Evolutionary conservation across 2,329 filamentous ascomycete species (phyloP), one percentile per base, ranked within the genome.

Genomic region (Diplodia seriata): DNA sequence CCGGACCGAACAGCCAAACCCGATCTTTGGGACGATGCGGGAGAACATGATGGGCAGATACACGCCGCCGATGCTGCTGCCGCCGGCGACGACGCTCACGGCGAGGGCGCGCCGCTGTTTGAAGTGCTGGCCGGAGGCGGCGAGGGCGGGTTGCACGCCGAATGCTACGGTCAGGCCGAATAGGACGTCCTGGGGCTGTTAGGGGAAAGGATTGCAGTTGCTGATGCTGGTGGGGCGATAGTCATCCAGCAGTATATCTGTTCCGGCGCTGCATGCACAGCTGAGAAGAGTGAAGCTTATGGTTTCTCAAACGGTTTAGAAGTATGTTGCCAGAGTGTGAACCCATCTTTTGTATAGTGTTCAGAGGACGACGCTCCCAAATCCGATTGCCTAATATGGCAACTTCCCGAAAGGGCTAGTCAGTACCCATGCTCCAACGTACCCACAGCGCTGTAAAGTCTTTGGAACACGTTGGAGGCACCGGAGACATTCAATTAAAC

Each of bases 71-170:
- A 64, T 67, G 50, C 65, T 68, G 6, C 68, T 62, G 15, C 56
- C 63, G 15, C 65, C 68, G 4, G 68, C 56, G 23, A 69, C 68
- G 4, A 69, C 23, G 29, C 68, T 66, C 68, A 69, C 68, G 29
- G 54, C 56, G 1, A 69, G 57, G 7, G 68, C 68, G 3, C 68
- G 68, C 14, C 59, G 68, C 20, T 62, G 65, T n/a, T 53, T 50
- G 51, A 69, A 69, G 31, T 69, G 68, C n/a, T 69, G 68, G 15
- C 65, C 68, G 7, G 57, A 66, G 12, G 68, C 59, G 9, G 63
- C 66, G 15, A 69, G 57, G 3, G 68, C 68, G 7, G 68, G 68
- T 38, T 69, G 68, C 14, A 59, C 53, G 18, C 61, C 61, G 20
- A 69, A 69, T 14, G 68, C 68, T 15, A 69, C 67, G 8, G 49